Base-by-base conservation (phyloP, 1,284 basidiomycete species). In the Austroboletus novae-zelandiae region DNA sequence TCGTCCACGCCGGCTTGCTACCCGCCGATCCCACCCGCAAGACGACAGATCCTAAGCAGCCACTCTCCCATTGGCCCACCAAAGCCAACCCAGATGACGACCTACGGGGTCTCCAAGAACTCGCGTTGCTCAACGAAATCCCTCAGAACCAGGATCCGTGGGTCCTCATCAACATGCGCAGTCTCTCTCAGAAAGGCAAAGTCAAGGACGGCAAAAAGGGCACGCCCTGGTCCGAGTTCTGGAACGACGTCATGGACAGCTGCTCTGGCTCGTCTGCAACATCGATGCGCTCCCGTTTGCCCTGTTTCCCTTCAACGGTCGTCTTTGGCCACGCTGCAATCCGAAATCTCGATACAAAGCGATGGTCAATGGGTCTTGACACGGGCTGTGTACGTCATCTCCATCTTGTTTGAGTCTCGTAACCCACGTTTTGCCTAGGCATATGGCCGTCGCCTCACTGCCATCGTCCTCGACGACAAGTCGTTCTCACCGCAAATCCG, bases 1-100 rank as follows among this genome's bases (percentile, higher is more conserved):
- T 95, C 49, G 90, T 87, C 1, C 93, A 97, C 61, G 93, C 85
- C 2, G 93, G 93, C 4, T 59, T 97, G 17, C 74, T 95, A 3
- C 79, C 91, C 0, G 78, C 76, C 11, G 80, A 94, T 61, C 85
- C 89, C 1, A 71, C 68, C 5, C 77, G 70, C 50, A 62, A 75
- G 40, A 65, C 71, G 23, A 72, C 68, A 17, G 73, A 82, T 61
- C 68, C 64, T 18, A 73, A 69, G 9, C 91, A 93, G 61, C 90
- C 90, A 2, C 76, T 89, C 17, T 77, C 84, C 2, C 79, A 76
- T 52, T 60, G 78, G n/a, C 87, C 87, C 14, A 1, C 73, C 65
- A 29, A 74, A 62, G 2, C 64, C 58, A 20, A 70, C n/a, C 50
- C 54, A 6, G 40, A 62, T 9, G 51, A 58, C 1, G 52, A 67